Conservation (phyloP, 2,329 filamentous ascomycete genomes). For the Ophiostoma ulmi region DNA sequence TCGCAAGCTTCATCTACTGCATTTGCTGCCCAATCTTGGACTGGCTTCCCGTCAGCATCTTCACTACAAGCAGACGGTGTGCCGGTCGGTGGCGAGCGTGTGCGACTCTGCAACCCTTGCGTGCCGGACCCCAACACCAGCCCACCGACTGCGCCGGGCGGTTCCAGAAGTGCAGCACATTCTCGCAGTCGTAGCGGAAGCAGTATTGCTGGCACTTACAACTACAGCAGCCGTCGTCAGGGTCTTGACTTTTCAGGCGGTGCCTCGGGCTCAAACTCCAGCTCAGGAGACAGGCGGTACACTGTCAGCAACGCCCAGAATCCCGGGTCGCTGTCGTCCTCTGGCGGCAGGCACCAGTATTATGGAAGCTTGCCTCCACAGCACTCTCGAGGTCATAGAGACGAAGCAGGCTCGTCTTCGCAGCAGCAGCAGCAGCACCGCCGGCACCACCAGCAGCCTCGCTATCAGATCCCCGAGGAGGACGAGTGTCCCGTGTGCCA, state of each 20-base stretch:
- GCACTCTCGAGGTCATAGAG: neutral
- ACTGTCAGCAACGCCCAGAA: neutral
- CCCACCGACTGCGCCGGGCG: conserved; percentile 37
- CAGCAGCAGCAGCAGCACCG: conserved; percentile 17
- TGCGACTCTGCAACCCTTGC: conserved; percentile 58
- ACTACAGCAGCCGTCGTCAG: conserved; percentile 32
- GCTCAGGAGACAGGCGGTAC: neutral
- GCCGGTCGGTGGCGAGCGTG: conserved; percentile 52
- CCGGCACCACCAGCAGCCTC: conserved; percentile 24
- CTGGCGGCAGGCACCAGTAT: neutral
- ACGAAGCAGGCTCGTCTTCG: neutral
- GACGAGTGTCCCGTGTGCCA: conserved; percentile 78
- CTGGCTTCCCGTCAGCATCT: neutral
- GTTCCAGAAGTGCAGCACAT: neutral
- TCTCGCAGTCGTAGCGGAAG: conserved; percentile 16
- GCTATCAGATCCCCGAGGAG: conserved; percentile 54
- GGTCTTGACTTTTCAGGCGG: neutral
- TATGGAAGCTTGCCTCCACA: conserved; percentile 1
- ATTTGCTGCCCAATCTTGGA: neutral
- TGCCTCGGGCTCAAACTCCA: neutral
- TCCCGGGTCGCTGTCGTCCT: neutral
- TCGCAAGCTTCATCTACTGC: neutral
- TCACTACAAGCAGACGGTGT: neutral
- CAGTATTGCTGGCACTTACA: neutral
- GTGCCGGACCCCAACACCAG: conserved; percentile 58